phyloP scores from a whole-genome alignment of 768 basidiomycete species.

The Cystobasidium ongulense region DNA sequence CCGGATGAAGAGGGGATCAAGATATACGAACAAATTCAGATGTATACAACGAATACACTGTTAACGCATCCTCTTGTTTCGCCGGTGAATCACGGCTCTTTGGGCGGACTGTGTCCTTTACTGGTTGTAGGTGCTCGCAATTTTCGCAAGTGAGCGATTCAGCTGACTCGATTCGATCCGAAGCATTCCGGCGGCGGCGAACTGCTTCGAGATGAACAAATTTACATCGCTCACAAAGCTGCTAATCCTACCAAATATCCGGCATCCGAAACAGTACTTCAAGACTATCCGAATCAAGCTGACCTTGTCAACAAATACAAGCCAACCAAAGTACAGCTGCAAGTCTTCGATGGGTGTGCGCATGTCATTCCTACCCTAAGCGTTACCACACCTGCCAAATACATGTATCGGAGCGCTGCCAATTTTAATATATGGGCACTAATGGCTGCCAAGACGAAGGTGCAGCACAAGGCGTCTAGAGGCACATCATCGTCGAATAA shows the following conservation, averaged over 20 bases:
- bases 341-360: slow-evolving; percentile 39
- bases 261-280: slow-evolving; percentile 53
- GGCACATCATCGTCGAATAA: neutral
- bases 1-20: slow-evolving; percentile 40
- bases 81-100: slow-evolving; percentile 62
- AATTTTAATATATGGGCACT: slow-evolving; percentile 47
- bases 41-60: slow-evolving; percentile 67
- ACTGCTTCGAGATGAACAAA: slow-evolving; percentile 81
- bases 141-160: neutral
- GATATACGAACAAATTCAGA: slow-evolving; percentile 55
- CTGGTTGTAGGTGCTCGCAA: slow-evolving; percentile 54
- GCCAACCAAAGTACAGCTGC: slow-evolving; percentile 41
- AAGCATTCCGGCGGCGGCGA: slow-evolving; percentile 65
- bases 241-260: slow-evolving; percentile 71
- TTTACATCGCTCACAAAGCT: slow-evolving; percentile 82
- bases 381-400: slow-evolving; percentile 45
- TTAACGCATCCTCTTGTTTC: slow-evolving; percentile 68
- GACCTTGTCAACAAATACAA: slow-evolving; percentile 28
- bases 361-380: slow-evolving; percentile 41
- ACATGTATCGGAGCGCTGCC: slow-evolving; percentile 47
- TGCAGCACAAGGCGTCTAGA: neutral
- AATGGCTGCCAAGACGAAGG: slow-evolving; percentile 32
- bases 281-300: slow-evolving; percentile 46
- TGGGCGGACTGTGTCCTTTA: slow-evolving; percentile 84
- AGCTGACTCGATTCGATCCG: neutral